Evolutionary conservation across 495 filamentous ascomycete species (phyloP).

Genomic region (Tuber aestivum): DNA sequence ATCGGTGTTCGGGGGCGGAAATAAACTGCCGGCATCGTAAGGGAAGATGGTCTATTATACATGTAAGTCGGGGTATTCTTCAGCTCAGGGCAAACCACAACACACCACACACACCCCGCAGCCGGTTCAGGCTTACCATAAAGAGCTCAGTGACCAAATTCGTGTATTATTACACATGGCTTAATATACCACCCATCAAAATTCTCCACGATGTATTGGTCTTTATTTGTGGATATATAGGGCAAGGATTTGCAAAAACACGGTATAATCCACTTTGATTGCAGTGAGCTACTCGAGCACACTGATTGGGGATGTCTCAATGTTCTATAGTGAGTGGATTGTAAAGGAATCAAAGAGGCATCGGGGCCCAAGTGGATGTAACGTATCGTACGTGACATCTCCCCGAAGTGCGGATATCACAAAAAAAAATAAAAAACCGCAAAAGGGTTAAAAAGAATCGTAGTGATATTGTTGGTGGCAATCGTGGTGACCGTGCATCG

Average conservation of each 20-base stretch:
- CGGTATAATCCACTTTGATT: neutral
- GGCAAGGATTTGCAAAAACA: neutral
- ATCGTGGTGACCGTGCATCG: constrained; percentile 25
- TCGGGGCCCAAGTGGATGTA: constrained; percentile 32
- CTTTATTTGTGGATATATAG: neutral
- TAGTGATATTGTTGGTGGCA: constrained; percentile 28
- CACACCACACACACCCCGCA: neutral
- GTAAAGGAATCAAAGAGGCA: constrained; percentile 32
- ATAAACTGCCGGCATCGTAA: neutral
- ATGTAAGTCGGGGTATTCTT: neutral
- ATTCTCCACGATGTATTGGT: neutral
- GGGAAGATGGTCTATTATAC: neutral
- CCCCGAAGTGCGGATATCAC: constrained; percentile 17
- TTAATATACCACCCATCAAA: neutral
- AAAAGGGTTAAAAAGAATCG: constrained; percentile 31
- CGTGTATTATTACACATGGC: neutral
- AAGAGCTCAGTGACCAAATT: neutral
- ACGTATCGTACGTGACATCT: constrained; percentile 33
- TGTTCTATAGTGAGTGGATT: constrained; percentile 30
- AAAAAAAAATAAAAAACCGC: constrained; percentile 16
- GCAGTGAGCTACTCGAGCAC: neutral
- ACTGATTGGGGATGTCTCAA: constrained; percentile 37
- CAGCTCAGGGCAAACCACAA: neutral
- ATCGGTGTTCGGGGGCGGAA: neutral
- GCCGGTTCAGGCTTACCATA: neutral